Evolutionary conservation across 768 basidiomycete species (phyloP).

Genomic region (Lactarius hatsudake): DNA sequence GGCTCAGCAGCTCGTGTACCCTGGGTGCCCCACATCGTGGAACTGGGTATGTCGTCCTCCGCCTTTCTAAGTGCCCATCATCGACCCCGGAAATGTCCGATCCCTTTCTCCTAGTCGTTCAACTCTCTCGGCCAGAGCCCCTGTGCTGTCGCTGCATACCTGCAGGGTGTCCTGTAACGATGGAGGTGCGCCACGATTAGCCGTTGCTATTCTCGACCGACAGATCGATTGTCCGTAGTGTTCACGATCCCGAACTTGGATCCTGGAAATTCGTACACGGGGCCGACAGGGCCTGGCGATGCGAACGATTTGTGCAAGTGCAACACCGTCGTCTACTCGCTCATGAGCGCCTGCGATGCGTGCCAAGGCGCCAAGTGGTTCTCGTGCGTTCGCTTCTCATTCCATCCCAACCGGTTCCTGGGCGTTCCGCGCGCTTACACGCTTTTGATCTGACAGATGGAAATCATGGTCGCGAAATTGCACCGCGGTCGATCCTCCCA

Average conservation of each 20-base stretch:
- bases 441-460: background rate
- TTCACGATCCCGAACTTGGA: constrained; percentile 3
- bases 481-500: background rate
- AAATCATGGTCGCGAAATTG: background rate
- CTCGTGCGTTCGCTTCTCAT: constrained; percentile 22
- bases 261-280: constrained; percentile 7
- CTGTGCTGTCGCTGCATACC: background rate
- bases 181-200: constrained; percentile 11
- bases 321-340: constrained; percentile 36
- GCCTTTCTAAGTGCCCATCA: background rate
- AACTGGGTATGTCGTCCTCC: constrained; percentile 6
- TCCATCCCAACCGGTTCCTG: background rate
- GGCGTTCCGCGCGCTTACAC: background rate
- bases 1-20: background rate
- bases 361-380: constrained; percentile 30
- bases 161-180: constrained; percentile 12
- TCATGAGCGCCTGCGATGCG: constrained; percentile 37
- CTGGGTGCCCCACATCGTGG: background rate
- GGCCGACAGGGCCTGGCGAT: constrained; percentile 26
- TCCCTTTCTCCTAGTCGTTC: background rate
- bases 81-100: background rate
- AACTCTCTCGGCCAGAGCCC: constrained; percentile 17
- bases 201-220: background rate
- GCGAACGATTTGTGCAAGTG: constrained; percentile 34
- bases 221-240: background rate